A percentile compares a stretch with the other conserved stretches of the same genome.
These are phyloP conservation scores for Pichia sp. DNA, from an alignment of 1,139 yeast species.

Conservation along the genomic window DNA sequence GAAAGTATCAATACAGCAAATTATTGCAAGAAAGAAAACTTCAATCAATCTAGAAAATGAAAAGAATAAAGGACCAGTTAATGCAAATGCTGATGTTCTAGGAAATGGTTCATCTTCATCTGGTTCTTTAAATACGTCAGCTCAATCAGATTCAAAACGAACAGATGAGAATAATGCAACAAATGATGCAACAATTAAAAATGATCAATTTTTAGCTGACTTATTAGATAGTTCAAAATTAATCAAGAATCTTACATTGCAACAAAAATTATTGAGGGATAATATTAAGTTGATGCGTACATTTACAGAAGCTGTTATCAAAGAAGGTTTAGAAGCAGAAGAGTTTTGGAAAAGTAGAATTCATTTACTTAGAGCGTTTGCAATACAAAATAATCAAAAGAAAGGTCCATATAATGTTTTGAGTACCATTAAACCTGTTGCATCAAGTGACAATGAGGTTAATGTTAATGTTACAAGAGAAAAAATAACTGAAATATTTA, in stretches of 20 bases:
- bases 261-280: conserved; percentile 66
- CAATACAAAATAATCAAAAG: conserved; percentile 75
- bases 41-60: conserved; percentile 8
- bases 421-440: conserved; percentile 88
- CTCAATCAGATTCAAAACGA: neutral
- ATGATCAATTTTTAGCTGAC: conserved; percentile 30
- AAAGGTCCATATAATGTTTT: conserved; percentile 91
- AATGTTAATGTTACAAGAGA: conserved; percentile 89
- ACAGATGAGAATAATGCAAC: neutral
- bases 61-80: conserved; percentile 11
- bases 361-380: conserved; percentile 75
- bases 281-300: conserved; percentile 65
- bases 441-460: conserved; percentile 83
- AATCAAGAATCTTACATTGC: conserved; percentile 66
- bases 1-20: conserved; percentile 62
- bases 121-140: neutral
- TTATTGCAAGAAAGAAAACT: conserved; percentile 62
- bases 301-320: conserved; percentile 84
- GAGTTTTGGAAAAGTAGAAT: conserved; percentile 88
- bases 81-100: conserved; percentile 5
- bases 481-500: conserved; percentile 82
- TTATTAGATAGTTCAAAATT: conserved; percentile 43
- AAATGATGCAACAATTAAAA: conserved; percentile 12
- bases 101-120: neutral
- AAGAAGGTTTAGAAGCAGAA: conserved; percentile 65